Conservation (phyloP, 2,329 filamentous ascomycete species). For the Alternaria burnsii region DNA sequence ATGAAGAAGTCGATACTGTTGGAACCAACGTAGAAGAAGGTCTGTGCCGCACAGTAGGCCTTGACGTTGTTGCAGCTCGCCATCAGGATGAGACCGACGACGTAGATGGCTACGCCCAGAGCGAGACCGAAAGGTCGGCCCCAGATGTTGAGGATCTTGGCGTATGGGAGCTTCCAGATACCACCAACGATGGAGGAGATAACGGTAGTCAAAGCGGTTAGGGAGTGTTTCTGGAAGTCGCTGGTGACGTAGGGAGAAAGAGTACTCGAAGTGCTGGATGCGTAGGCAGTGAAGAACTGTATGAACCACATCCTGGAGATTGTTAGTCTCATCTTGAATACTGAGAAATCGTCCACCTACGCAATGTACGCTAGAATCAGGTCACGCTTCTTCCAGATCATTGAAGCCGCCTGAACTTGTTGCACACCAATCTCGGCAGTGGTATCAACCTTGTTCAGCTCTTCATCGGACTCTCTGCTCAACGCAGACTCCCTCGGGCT, state of each 20-base stretch:
- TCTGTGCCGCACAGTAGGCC: conserved; percentile 70
- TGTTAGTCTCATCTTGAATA: conserved; percentile 18
- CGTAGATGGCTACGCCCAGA: conserved; percentile 43
- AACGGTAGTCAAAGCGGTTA: conserved; percentile 51
- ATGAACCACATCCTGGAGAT: conserved; percentile 46
- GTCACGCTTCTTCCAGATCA: conserved; percentile 40
- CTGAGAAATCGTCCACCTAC: conserved; percentile 21
- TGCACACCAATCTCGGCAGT: conserved; percentile 42
- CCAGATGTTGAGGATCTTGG: conserved; percentile 56
- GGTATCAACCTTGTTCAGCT: conserved; percentile 44
- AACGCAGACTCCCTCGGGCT: conserved; percentile 23
- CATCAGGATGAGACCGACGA: conserved; percentile 68
- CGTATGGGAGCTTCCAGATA: conserved; percentile 53
- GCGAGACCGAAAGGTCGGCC: conserved; percentile 51
- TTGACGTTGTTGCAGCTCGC: conserved; percentile 69
- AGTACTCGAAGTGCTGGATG: conserved; percentile 53
- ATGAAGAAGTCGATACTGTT: conserved; percentile 69
- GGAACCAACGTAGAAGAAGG: conserved; percentile 71
- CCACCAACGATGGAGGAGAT: conserved; percentile 51
- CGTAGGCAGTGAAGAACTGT: conserved; percentile 59
- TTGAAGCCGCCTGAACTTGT: conserved; percentile 38
- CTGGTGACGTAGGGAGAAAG: conserved; percentile 54
- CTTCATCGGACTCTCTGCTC: conserved; percentile 35
- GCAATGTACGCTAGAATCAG: conserved; percentile 40
- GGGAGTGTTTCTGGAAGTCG: conserved; percentile 47